Conservation (phyloP, 805 yeast species). For the Cyberlindnera subsufficiens region DNA sequence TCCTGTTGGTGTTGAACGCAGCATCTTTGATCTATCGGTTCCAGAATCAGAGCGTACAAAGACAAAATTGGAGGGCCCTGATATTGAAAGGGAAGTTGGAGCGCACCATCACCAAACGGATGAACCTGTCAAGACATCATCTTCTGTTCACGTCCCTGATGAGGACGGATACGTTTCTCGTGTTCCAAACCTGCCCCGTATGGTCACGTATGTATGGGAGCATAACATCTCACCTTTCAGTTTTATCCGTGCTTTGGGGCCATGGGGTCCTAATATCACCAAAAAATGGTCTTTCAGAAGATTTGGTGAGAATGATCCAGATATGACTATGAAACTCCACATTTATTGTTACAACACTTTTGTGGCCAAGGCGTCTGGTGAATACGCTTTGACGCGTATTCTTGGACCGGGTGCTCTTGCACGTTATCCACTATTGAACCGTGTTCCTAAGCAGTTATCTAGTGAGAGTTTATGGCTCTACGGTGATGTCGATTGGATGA, state of each 20-base stretch:
- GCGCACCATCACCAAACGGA: constrained; percentile 10
- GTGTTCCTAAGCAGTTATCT: constrained; percentile 35
- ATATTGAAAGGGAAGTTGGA: constrained; percentile 29
- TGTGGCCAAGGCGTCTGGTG: constrained; percentile 57
- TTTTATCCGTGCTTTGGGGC: constrained; percentile 44
- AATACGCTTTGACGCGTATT: constrained; percentile 53
- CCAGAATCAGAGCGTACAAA: constrained; percentile 1
- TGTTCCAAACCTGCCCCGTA: constrained; percentile 29
- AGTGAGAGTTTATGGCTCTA: constrained; percentile 44
- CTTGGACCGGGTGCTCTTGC: constrained; percentile 56
- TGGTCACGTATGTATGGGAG: constrained; percentile 44
- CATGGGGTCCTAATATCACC: constrained; percentile 44
- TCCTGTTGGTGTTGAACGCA: constrained; percentile 71
- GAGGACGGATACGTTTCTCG: constrained; percentile 28
- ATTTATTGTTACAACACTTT: constrained; percentile 47
- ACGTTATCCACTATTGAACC: constrained; percentile 48
- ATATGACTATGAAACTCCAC: constrained; percentile 38
- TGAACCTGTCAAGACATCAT: constrained; percentile 12
- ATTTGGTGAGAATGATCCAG: constrained; percentile 27
- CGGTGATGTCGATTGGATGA: constrained; percentile 73
- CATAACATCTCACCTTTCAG: constrained; percentile 50
- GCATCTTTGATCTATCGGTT: constrained; percentile 27
- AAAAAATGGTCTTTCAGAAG: constrained; percentile 51
- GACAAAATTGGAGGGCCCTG: constrained; percentile 19
- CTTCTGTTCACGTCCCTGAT: constrained; percentile 24